These are phyloP conservation scores for Mucor irregularis DNA, from an alignment of 371 early-diverging fungal genomes.

Conservation along the genomic window DNA sequence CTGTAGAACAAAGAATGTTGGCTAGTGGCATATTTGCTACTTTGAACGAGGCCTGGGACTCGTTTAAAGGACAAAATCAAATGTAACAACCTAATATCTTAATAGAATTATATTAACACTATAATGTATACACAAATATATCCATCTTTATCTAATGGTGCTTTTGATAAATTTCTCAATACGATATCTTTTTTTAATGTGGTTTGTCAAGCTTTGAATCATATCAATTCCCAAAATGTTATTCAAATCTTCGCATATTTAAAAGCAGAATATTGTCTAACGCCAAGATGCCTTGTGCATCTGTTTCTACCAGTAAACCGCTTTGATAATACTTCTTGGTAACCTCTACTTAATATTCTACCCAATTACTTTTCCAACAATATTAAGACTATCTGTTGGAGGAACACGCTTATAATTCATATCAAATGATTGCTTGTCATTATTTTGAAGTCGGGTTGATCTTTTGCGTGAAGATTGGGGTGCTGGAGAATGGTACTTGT, in stretches of 20 bases:
- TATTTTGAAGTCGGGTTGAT: constrained; percentile 11
- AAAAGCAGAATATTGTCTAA: constrained; percentile 13
- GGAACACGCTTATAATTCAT: constrained; percentile 12
- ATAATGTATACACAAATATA: too few species aligned
- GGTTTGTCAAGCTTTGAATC: constrained; percentile 12
- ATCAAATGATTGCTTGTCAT: constrained; percentile 11
- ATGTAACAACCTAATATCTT: too few species aligned
- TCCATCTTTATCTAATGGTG: too few species aligned
- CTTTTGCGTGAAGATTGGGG: constrained; percentile 10
- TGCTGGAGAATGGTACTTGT: constrained; percentile 9
- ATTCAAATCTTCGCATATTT: constrained; percentile 13
- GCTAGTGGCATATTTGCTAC: constrained; percentile 87
- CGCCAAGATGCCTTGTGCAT: constrained; percentile 10
- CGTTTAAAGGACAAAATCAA: too few species aligned
- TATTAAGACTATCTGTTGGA: constrained; percentile 11
- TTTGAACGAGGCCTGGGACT: constrained; percentile 95
- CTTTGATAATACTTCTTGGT: constrained; percentile 9
- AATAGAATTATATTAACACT: too few species aligned
- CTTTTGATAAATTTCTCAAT: too few species aligned
- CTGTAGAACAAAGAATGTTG: constrained; percentile 82
- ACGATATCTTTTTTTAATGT: constrained; percentile 10
- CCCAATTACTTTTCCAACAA: constrained; percentile 15
- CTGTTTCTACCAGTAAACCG: constrained; percentile 8
- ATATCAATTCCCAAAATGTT: constrained; percentile 11
- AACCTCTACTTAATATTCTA: constrained; percentile 12